Base-by-base conservation (phyloP, 495 filamentous ascomycete genomes). In the Entonaema liquescens region DNA sequence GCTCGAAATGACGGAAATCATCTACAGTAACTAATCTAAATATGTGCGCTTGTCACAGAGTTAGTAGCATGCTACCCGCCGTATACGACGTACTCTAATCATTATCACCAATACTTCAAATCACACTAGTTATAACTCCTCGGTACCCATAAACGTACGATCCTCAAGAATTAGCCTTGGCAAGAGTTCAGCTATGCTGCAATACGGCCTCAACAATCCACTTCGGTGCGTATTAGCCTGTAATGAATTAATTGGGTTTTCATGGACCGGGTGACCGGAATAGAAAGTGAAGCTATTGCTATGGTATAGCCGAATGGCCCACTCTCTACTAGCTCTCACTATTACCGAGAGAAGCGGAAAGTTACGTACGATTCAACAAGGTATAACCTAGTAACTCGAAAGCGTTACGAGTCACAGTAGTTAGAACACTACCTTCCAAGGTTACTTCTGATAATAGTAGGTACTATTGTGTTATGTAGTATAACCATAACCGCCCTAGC, bases 401-500 rank as follows among this genome's bases (percentile, higher is more conserved):
- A 47, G 42, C 11, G 19, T 23, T 23, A 12, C 42, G 42, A 23
- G 42, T 47, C 17, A 47, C 42, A 47, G 42, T 47, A 47, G 8
- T 47, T 47, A 11, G 1, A 6, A 0, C 7, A 7, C 3, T 31
- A 31, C 29, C 29, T 31, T 7, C 29, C 7, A 31, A n/a, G n/a
- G n/a, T n/a, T n/a, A n/a, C n/a, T n/a, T n/a, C n/a, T n/a, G n/a
- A n/a, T n/a, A n/a, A n/a, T n/a, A n/a, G n/a, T n/a, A n/a, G n/a
- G 29, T 31, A 31, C 29, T 31, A 31, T 7, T 31, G 3, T 31
- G 29, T 31, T 31, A 31, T 31, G 29, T 21, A 19, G 42, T 47
- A 47, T 47, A 47, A 23, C 42, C 19, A 23, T 47, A 47, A 47
- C 42, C 42, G 42, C 42, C 42, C 42, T 47, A 47, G 42, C 42